Conservation (phyloP, 2,329 filamentous ascomycete species). For the Pseudocercospora crystallina region DNA sequence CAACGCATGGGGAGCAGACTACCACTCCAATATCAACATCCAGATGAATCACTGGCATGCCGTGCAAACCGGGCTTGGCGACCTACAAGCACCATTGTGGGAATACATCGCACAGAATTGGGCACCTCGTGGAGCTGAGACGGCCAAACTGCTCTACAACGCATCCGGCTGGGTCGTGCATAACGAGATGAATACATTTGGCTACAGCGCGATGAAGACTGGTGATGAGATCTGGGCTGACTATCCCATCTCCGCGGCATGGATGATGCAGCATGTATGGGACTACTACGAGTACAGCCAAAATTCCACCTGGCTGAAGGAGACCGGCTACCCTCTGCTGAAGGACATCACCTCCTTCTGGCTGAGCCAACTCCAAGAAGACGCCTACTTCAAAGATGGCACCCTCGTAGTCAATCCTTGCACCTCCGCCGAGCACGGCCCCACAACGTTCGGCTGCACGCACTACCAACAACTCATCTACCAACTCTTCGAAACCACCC, state of each 20-base stretch:
- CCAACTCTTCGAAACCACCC: conserved; percentile 38
- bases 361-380: conserved; percentile 54
- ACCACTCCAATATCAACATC: conserved; percentile 60
- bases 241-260: conserved; percentile 52
- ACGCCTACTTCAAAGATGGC: conserved; percentile 52
- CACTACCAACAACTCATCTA: conserved; percentile 55
- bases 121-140: conserved; percentile 54
- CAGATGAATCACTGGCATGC: conserved; percentile 63
- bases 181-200: conserved; percentile 60
- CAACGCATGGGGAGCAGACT: conserved; percentile 56
- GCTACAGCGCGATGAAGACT: conserved; percentile 54
- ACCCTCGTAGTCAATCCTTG: conserved; percentile 59
- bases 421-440: conserved; percentile 59
- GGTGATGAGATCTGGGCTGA: conserved; percentile 43
- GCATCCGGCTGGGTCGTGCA: conserved; percentile 58
- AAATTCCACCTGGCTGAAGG: conserved; percentile 47
- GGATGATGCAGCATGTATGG: conserved; percentile 62
- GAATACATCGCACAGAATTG: conserved; percentile 56
- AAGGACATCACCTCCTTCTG: conserved; percentile 58
- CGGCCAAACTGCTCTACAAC: conserved; percentile 55
- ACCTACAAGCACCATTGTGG: conserved; percentile 50
- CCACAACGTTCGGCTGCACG: conserved; percentile 52
- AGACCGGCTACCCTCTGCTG: conserved; percentile 53
- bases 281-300: conserved; percentile 58
- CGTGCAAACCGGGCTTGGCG: conserved; percentile 53